These are phyloP conservation scores for Syncephalis plumigaleata DNA, from an alignment of 371 early-diverging fungal species.

Conservation along the genomic window DNA sequence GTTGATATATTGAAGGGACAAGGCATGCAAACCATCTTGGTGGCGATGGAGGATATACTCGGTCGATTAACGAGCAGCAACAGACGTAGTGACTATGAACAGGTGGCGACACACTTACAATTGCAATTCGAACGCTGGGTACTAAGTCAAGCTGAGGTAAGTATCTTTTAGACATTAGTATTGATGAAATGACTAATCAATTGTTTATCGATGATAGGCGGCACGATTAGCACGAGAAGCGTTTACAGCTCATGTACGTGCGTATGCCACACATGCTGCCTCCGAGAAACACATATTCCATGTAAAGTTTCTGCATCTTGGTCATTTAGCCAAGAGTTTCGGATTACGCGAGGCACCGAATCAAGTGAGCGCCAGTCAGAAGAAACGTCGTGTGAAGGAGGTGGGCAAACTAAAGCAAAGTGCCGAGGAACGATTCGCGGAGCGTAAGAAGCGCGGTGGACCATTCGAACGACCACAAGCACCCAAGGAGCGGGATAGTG, in stretches of 20 bases:
- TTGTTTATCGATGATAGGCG: conserved; percentile 27
- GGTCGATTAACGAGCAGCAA: conserved; percentile 9
- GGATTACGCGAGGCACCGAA: conserved; percentile 71
- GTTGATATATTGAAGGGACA: conserved; percentile 51
- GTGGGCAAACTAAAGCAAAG: too few relatives aligned
- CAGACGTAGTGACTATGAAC: conserved; percentile 26
- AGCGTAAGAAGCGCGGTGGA: too few relatives aligned
- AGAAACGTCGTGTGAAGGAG: too few relatives aligned
- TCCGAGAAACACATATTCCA: conserved; percentile 75
- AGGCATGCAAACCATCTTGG: conserved; percentile 30
- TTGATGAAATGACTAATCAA: not conserved
- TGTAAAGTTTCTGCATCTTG: conserved; percentile 80
- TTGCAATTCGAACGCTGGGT: conserved; percentile 41
- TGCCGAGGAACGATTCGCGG: too few relatives aligned
- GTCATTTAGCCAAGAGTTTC: conserved; percentile 93
- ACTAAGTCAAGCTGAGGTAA: conserved; percentile 28
- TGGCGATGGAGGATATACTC: conserved; percentile 14
- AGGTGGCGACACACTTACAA: conserved; percentile 41
- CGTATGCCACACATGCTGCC: conserved; percentile 77
- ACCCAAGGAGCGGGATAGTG: too few relatives aligned
- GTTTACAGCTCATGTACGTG: conserved; percentile 73
- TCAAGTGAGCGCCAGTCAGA: too few relatives aligned
- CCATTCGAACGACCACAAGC: too few relatives aligned
- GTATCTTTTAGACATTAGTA: not conserved
- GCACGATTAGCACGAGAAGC: conserved; percentile 51